Evolutionary conservation across 768 basidiomycete genomes (phyloP), one percentile per base, ranked within the genome.

Genomic region (Chalciporus pseudorubinellus): DNA sequence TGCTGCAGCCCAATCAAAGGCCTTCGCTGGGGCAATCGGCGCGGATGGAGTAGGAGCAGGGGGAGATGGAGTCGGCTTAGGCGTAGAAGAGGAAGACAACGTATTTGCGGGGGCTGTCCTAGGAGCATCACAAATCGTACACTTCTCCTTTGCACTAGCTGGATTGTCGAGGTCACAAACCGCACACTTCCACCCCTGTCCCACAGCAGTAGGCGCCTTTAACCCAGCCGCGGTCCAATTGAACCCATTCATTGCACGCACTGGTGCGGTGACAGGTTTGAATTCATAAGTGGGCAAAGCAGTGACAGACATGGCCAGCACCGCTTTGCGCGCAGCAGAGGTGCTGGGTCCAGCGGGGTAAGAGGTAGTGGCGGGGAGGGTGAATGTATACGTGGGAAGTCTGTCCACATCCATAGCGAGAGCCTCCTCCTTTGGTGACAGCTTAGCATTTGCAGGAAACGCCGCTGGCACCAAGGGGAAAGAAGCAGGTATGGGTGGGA

Each of bases 191-290:
- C 87, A 89, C n/a, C 54, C 58, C 41, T 57, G 61, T 6, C 52
- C 47, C 18, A 58, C 22, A 29, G 56, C 47, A 13, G 59, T 54
- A 6, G 82, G 77, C 3, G 75, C 64, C 55, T 78, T 83, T 48
- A 79, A 63, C 4, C 83, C 85, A 1, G 83, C 83, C 10, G 81
- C 83, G 2, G 76, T 72, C 78, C 81, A 87, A 58, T 86, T 72
- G 57, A 87, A 87, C 28, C 72, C 71, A 38, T 72, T 69, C 36
- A 67, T 57, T 3, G 62, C 50, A 3, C 66, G 50, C 14, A 53
- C 47, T 11, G 67, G 50, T n/a, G 52, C 41, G 36, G 59, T 45
- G 48, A 41, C 41, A 12, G 45, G 49, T n/a, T 50, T 48, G 55
- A 77, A 71, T 34, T 73, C 65, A 50, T 65, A 79, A 5, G 51